phyloP scores from a whole-genome alignment of 768 basidiomycete genomes.

The Dacryopinax primogenitus region DNA sequence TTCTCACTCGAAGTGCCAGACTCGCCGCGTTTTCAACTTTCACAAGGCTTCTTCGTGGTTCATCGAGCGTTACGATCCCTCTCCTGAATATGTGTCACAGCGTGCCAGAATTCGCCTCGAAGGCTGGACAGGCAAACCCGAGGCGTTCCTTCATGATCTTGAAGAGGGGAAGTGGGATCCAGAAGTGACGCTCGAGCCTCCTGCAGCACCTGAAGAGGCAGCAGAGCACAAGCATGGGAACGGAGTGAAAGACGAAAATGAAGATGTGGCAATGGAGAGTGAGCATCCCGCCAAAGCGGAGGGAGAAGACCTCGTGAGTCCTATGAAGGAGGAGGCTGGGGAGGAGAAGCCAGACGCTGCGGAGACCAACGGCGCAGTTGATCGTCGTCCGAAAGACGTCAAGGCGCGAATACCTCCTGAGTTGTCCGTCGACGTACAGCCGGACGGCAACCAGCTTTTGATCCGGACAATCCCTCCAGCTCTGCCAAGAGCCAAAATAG shows the following conservation, averaged over 20 bases:
- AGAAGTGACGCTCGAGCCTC: constrained; percentile 44
- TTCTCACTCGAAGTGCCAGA: constrained; percentile 34
- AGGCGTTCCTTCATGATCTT: constrained; percentile 64
- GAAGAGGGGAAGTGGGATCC: constrained; percentile 79
- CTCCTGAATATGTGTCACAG: constrained; percentile 53
- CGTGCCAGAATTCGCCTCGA: constrained; percentile 69
- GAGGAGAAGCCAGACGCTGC: constrained; percentile 38
- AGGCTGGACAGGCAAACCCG: constrained; percentile 66
- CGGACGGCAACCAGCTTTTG: constrained; percentile 84
- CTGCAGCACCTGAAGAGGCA: constrained; percentile 30
- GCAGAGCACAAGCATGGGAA: constrained; percentile 2
- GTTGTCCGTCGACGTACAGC: constrained; percentile 37
- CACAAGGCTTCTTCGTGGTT: constrained; percentile 96
- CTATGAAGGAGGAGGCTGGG: constrained; percentile 2
- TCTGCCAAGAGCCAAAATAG: constrained; percentile 76
- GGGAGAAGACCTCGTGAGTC: constrained; percentile 11
- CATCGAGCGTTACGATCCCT: constrained; percentile 83
- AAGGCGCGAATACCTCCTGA: constrained; percentile 13
- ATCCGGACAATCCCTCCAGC: constrained; percentile 91
- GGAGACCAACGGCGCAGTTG: constrained; percentile 40
- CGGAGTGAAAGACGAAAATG: neutral
- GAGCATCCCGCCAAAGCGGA: constrained; percentile 30
- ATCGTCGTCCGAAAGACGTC: constrained; percentile 11
- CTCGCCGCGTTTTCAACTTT: constrained; percentile 90
- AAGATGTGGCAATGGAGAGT: constrained; percentile 5